Base-by-base conservation (phyloP, 179 eudicot species). In the Actinidia arguta region DNA sequence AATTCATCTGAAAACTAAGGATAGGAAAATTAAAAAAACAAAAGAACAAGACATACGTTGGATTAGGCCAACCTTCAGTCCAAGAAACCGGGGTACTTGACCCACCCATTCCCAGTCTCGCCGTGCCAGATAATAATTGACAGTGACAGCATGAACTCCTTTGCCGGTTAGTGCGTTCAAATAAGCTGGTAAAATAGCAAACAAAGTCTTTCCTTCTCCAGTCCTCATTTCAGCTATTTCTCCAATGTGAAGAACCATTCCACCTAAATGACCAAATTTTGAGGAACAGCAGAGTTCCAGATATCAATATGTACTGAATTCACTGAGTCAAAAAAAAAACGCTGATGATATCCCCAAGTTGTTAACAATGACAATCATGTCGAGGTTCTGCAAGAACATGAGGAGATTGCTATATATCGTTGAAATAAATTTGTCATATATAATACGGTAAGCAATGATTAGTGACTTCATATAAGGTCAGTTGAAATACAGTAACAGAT, bases 31-130 rank as follows among this genome's bases (percentile, higher is more conserved):
- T n/a, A n/a, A 22, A 69, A 66, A 44, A 64, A 42, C 6, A 82
- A 72, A 72, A 80, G 84, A 78, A 82, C n/a, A 83, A 76, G 75
- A 83, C 96, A 79, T 92, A 96, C 99, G 99, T 82, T 96, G 99
- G 82, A 96, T 91, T 82, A 96, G 92, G 91, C 99, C 99, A 85
- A 96, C 96, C 90, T 93, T 93, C 89, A 96, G 86, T 82, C 99
- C 99, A 50, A 96, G 99, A 85, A 96, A 96, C 75, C 99, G 94
- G 61, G 96, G 96, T 79, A 96, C 97, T 90, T 96, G 99, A 87
- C 99, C 99, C 86, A 96, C 99, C 99, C 99, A 96, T 86, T 96
- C 99, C 84, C 98, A 96, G 87, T 96, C 99, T 84, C 98, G 90
- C 76, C 98, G 94, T 16, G 99, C 99, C 81, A 96, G 80, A 88